Evolutionary conservation across 257 asterid species (phyloP), one percentile per base, ranked within the genome.

Genomic region (Salvia hispanica): DNA sequence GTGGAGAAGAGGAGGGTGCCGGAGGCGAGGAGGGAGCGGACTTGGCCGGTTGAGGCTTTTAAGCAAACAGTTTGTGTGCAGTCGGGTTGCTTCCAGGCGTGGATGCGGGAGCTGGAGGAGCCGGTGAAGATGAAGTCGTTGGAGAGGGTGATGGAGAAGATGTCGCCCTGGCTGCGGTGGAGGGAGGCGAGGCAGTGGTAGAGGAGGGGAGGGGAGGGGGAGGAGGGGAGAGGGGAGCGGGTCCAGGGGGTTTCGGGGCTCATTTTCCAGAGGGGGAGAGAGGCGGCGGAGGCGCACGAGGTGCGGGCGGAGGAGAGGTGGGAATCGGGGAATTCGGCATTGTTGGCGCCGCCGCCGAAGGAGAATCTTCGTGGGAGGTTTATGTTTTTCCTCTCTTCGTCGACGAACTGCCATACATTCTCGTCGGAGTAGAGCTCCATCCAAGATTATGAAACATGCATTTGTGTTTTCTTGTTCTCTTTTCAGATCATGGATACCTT

Each of bases 131-230:
- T 75, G 79, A 76, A 83, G 62, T 77, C 80, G 9, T 78, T 81
- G 0, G 85, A 74, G 42, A 80, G 80, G 0, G 92, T 63, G 8
- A 88, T 71, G 1, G 88, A 85, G 62, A 64, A 82, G 34, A 85
- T 82, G 63, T 72, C 78, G 25, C 90, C 88, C 63, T 88, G 85
- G 11, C 76, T 77, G 14, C 92, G 81, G 33, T 88, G 90, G 40
- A 85, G 86, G 0, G 95, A 85, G 2, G 92, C 90, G 21, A 88
- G 42, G 77, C 95, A 88, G 33, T 88, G 92, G 66, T 85, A 85
- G 12, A 79, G 83, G 25, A 76, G 88, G 2, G 92, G 79, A 0
- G 86, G 80, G 1, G 84, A 48, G 0, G 81, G 79, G 2, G 88
- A 58, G 58, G 62, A 45, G 11, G 58, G 64, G 40, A 65, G 4